These are phyloP conservation scores for Fusarium sp. DNA, from an alignment of 2,329 filamentous ascomycete species.

Conservation along the genomic window DNA sequence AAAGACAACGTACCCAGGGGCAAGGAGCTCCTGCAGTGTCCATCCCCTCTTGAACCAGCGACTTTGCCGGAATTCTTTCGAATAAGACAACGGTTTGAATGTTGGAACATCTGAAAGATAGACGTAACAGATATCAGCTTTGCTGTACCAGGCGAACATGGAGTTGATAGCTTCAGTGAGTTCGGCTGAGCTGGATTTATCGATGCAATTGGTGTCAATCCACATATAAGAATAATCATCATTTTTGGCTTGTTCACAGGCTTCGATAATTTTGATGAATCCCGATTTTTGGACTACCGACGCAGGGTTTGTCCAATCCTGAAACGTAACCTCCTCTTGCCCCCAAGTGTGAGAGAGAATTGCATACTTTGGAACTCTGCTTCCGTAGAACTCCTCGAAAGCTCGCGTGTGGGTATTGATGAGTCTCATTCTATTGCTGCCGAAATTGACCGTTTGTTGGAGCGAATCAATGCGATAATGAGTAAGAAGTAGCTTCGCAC, in stretches of 20 bases:
- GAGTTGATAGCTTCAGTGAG: not conserved
- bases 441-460: accelerated
- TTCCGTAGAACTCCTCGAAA: not conserved
- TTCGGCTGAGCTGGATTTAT: not conserved
- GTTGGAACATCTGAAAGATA: not conserved
- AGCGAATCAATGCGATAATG: accelerated
- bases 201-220: not conserved
- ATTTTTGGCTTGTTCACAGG: not conserved
- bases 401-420: not conserved
- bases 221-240: not conserved
- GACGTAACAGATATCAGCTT: not conserved
- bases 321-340: not conserved
- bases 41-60: not conserved
- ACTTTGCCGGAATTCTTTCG: not conserved
- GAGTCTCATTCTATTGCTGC: not conserved
- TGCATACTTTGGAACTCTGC: not conserved
- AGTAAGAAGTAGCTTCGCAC: not conserved
- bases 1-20: not conserved
- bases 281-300: not conserved
- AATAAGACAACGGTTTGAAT: not conserved
- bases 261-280: not conserved
- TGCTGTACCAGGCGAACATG: not conserved
- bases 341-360: not conserved
- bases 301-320: not conserved
- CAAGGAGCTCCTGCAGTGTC: not conserved